Evolutionary conservation across 371 early-diverging fungal species (phyloP), one percentile per base, ranked within the genome.

Genomic region (Mucor plumbeus): DNA sequence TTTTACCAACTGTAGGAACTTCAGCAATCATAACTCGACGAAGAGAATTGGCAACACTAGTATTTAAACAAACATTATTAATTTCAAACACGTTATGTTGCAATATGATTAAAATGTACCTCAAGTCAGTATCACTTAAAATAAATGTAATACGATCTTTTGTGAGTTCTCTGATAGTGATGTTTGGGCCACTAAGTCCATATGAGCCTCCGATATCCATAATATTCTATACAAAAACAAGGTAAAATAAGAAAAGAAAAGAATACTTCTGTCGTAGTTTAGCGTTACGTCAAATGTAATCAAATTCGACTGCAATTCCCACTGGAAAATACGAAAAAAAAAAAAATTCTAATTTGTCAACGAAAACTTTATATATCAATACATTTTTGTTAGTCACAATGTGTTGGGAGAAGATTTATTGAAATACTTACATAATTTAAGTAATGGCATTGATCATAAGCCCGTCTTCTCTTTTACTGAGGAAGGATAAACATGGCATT

Each of bases 21-120:
- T 99, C 99, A 13, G 98, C 92, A 64, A 98, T 92, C 90, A 99
- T 95, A 33, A 94, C 89, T 68, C 99, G 87, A 64, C 99, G 87
- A 36, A 99, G 81, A 8, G 99, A 90, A 83, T 99, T 99, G 40
- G 99, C 99, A 41, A 93, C 86, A 90, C 95, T 88, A 56, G 5
- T 63, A 53, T 13, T 5, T 9, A 21, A 26, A 26, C 26, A 26
- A 26, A 26, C 11, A 21, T 31, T 26, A 31, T 21, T 53, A 14
- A 13, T 21, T 53, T 21, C 53, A 53, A 31, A 53, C 53, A 53
- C 53, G 53, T 53, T 26, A 53, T 31, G 9, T 13, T 53, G 33
- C 3, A 34, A n/a, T n/a, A 7, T 44, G 26, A 44, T 44, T 44
- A 53, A 38, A 26, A 59, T 10, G 11, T 84, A 87, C 90, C 92